Conservation (phyloP, 139 green algal species). For the Chlamydomonas applanata region DNA sequence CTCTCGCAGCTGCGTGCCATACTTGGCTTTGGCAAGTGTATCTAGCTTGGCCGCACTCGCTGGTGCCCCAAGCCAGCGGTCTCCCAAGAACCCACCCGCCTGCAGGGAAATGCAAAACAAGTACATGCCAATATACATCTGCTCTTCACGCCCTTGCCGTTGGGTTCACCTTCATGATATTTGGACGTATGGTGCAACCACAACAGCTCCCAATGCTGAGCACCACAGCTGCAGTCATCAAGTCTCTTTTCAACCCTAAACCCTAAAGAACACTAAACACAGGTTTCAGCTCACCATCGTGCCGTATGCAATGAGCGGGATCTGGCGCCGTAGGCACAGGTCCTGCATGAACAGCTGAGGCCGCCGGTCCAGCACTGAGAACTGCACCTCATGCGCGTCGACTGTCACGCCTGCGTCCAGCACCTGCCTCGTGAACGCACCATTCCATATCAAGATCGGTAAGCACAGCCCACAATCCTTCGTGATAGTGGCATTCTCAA, state of each 20-base stretch:
- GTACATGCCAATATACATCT: too few relatives aligned
- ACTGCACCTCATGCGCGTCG: constrained; percentile 73
- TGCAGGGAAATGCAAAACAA: too few relatives aligned
- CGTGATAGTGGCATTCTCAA: too few relatives aligned
- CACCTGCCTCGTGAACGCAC: too few relatives aligned
- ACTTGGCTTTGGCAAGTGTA: constrained; percentile 61
- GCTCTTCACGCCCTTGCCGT: too few relatives aligned
- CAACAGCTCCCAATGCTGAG: too few relatives aligned
- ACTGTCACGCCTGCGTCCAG: constrained; percentile 57
- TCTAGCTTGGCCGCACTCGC: constrained; percentile 27
- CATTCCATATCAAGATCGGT: too few relatives aligned
- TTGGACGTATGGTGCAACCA: too few relatives aligned
- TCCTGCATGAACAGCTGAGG: constrained; percentile 7
- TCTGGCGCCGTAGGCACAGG: neutral
- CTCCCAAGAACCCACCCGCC: constrained; percentile 9
- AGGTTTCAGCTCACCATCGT: neutral
- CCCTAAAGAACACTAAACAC: neutral
- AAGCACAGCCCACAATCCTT: constrained; percentile 16
- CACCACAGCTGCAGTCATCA: neutral
- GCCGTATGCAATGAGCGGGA: constrained; percentile 7
- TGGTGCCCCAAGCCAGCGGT: neutral
- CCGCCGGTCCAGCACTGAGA: constrained; percentile 63
- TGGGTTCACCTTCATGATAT: too few relatives aligned
- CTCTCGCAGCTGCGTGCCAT: constrained; percentile 58
- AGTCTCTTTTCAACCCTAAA: too few relatives aligned